Percentiles rank a stretch among this genome's conserved stretches.
Evolutionary conservation across 192 early-diverging fungal genomes (phyloP).

Genomic region (Phlyctochytrium planicorne): DNA sequence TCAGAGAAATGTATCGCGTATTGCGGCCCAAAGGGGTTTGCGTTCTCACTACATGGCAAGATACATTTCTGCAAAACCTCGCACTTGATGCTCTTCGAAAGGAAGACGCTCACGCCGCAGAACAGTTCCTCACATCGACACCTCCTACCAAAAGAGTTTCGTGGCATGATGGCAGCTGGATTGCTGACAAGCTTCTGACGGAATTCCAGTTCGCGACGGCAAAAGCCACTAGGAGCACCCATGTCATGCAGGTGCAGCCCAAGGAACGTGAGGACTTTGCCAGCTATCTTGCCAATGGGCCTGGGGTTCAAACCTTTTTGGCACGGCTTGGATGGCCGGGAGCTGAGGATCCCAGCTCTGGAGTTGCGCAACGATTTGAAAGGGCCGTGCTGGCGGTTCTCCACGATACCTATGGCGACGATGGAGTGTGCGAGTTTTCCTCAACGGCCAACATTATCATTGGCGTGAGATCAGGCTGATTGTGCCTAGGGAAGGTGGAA

Average conservation of each 20-base stretch:
- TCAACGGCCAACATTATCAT: neutral
- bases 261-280: conserved; percentile 7
- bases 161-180: conserved; percentile 8
- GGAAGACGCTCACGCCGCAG: conserved; percentile 8
- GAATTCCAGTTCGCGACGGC: neutral
- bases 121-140: neutral
- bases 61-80: conserved; percentile 8
- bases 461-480: too few relatives aligned
- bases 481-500: too few relatives aligned
- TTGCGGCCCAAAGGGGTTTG: conserved; percentile 10
- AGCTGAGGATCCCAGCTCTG: neutral
- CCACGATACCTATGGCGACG: neutral
- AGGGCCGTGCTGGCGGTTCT: neutral
- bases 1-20: conserved; percentile 17
- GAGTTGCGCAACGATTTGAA: neutral
- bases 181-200: neutral
- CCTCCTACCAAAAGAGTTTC: neutral
- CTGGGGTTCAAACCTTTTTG: conserved; percentile 9
- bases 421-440: neutral
- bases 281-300: conserved; percentile 7
- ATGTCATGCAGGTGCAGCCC: neutral
- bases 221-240: neutral
- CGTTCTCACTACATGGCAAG: conserved; percentile 17
- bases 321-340: conserved; percentile 8
- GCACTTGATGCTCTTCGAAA: neutral